Base-by-base conservation (phyloP, 768 basidiomycete species). In the Suillus brevipes region DNA sequence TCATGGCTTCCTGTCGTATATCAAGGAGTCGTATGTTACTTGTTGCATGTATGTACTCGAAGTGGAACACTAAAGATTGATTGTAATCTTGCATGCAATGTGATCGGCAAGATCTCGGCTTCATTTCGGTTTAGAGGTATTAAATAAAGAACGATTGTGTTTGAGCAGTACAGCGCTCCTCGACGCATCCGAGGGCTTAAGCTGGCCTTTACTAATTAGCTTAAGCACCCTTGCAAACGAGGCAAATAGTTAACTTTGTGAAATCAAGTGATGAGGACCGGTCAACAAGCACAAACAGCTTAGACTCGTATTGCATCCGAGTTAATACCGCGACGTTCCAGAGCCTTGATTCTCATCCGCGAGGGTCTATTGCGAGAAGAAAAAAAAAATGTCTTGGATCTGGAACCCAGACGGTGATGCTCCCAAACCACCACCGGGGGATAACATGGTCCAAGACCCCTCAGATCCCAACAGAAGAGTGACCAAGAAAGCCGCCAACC, bases 401-500 rank as follows among this genome's bases (percentile, higher is more conserved):
- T 74, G 78, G 70, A 84, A 85, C 73, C 77, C 78, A 42, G 75
- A 73, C 71, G 69, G 82, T 16, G 73, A 78, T 61, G 70, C 73
- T 31, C 73, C 79, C 47, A 73, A 79, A 42, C 78, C 77, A 18
- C 82, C 56, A 34, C 68, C 79, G 47, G 71, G 81, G 13, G 76
- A 79, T 60, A 80, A 85, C 63, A 85, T 85, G 77, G 85, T 87
- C 4, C 74, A 79, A 68, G 90, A 92, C 76, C 89, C 90, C 62
- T 68, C 76, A 61, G 85, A 89, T 66, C 85, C 88, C 2, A 82
- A 84, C 64, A 84, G 91, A 69, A 84, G 85, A 82, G 92, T 96
- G 45, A 85, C 89, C 34, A 86, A 85, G 67, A 97, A 96, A 80
- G 78, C 86, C 50, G 92, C 94, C 37, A 97, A 97, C 78, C 82